phyloP scores from a whole-genome alignment of 2,329 filamentous ascomycete species.

The Didymella glomerata region DNA sequence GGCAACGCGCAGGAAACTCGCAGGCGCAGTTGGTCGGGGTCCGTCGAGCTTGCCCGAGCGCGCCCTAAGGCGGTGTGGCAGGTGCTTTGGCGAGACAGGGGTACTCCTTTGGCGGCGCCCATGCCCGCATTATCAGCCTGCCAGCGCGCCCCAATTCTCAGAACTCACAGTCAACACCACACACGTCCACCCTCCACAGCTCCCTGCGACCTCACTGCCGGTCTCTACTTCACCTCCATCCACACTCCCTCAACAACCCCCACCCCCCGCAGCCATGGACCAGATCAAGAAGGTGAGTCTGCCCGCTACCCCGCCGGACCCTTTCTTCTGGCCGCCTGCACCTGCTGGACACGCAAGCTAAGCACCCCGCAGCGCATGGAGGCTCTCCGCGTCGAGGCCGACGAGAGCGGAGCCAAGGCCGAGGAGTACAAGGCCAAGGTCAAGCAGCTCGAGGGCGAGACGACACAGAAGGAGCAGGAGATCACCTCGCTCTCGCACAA shows the following conservation, averaged over 20 bases:
- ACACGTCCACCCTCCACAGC: slow-evolving; percentile 19
- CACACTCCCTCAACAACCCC: neutral
- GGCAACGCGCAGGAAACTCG: slow-evolving; percentile 7
- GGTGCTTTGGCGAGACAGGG: slow-evolving; percentile 26
- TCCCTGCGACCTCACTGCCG: slow-evolving; percentile 18
- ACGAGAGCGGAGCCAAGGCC: slow-evolving; percentile 80
- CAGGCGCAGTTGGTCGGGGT: neutral
- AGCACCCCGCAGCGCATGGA: slow-evolving; percentile 79
- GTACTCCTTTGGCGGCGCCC: slow-evolving; percentile 29
- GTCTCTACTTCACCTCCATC: slow-evolving; percentile 5
- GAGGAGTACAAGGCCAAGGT: slow-evolving; percentile 88
- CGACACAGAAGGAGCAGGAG: slow-evolving; percentile 95
- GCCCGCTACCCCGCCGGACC: slow-evolving; percentile 49
- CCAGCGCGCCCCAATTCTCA: slow-evolving; percentile 29
- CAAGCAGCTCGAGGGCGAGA: slow-evolving; percentile 93
- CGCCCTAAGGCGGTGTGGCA: slow-evolving; percentile 12
- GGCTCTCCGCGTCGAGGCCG: slow-evolving; percentile 91
- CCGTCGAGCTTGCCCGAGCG: slow-evolving; percentile 8
- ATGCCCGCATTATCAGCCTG: slow-evolving; percentile 43
- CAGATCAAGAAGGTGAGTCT: slow-evolving; percentile 85
- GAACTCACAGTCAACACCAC: slow-evolving; percentile 34
- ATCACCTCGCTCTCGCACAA: slow-evolving; percentile 96
- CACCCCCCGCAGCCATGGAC: slow-evolving; percentile 67
- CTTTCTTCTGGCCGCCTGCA: slow-evolving; percentile 24
- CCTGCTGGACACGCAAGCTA: slow-evolving; percentile 25